Evolutionary conservation across 345 rosid species (phyloP), one percentile per base, ranked within the genome.

Genomic region (Combretum micranthum): DNA sequence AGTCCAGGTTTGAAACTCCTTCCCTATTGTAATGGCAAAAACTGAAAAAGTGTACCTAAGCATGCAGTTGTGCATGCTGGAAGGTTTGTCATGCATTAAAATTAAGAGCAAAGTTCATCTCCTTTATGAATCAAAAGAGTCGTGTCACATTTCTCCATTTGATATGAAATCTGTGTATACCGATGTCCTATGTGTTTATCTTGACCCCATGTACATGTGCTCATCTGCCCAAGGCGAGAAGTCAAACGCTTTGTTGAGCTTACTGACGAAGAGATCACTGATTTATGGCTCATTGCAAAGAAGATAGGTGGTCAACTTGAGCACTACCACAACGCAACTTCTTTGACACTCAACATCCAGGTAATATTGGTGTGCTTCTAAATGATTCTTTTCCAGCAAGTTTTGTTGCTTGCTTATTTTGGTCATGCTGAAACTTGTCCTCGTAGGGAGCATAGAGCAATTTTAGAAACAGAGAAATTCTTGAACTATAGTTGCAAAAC

Each of bases 161-260:
- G 57, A 65, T 56, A 16, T 52, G 11, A 32, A 32, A 32, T 32
- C 39, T 4, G 39, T 32, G 39, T 4, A 32, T 32, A 9, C 39
- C 6, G 9, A 32, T 32, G 39, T 32, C 32, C 58, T 53, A 44
- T 70, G 72, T 77, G 62, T 64, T 67, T 73, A 62, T 57, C 87
- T 84, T 80, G 59, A 82, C 89, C n/a, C 53, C 47, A 69, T 26
- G 44, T 22, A 88, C 95, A 88, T 85, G 99, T 93, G 58, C 96
- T 93, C 60, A 85, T 87, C 56, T 82, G 89, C 66, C 88, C 96
- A 53, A 76, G 75, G 74, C 94, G 97, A 56, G 88, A 83, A 72
- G 97, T 79, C 52, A 77, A 85, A 65, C 92, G 96, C 44, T 80
- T 93, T 76, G 80, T 63, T 70, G 97, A 93, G 72, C 97, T 89